A percentile compares a stretch with the other conserved stretches of the same genome.
Evolutionary conservation across 345 rosid species (phyloP).

Genomic region (Capsella bursapastoris): DNA sequence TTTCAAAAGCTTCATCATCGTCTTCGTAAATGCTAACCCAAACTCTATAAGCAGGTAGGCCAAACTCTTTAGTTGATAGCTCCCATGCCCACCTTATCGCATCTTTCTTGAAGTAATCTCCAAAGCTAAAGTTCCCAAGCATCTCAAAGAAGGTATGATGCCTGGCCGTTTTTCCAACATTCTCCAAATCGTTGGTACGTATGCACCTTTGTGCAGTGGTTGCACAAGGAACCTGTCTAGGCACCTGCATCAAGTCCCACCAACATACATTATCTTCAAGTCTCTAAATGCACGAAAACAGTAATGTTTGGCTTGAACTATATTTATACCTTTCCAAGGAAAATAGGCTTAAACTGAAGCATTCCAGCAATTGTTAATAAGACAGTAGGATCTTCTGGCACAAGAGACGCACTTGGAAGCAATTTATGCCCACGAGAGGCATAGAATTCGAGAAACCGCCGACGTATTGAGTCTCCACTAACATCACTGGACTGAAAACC

Average conservation of each 20-base stretch:
- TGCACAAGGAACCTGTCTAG: constrained; percentile 84
- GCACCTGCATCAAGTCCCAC: constrained; percentile 50
- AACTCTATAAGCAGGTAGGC: constrained; percentile 66
- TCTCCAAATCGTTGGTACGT: constrained; percentile 93
- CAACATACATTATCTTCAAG: constrained; percentile 2
- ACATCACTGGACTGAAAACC: constrained; percentile 48
- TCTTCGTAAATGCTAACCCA: constrained; percentile 88
- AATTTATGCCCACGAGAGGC: constrained; percentile 91
- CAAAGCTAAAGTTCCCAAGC: constrained; percentile 97
- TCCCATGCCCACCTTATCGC: constrained; percentile 99
- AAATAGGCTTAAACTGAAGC: constrained; percentile 97
- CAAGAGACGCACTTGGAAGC: constrained; percentile 91
- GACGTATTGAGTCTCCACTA: constrained; percentile 87
- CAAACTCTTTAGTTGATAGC: constrained; percentile 82
- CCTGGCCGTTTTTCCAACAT: constrained; percentile 87
- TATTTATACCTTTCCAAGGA: constrained; percentile 77
- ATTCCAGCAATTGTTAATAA: constrained; percentile 94
- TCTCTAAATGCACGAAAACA: background rate
- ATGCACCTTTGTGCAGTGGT: constrained; percentile 90
- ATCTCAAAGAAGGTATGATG: constrained; percentile 98
- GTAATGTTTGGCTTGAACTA: background rate
- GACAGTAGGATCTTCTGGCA: constrained; percentile 96
- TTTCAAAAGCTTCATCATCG: constrained; percentile 87
- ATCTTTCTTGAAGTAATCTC: constrained; percentile 94
- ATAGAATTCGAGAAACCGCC: constrained; percentile 78